These are phyloP conservation scores for Talaromyces proteolyticus DNA, from an alignment of 495 filamentous ascomycete genomes.

Conservation along the genomic window DNA sequence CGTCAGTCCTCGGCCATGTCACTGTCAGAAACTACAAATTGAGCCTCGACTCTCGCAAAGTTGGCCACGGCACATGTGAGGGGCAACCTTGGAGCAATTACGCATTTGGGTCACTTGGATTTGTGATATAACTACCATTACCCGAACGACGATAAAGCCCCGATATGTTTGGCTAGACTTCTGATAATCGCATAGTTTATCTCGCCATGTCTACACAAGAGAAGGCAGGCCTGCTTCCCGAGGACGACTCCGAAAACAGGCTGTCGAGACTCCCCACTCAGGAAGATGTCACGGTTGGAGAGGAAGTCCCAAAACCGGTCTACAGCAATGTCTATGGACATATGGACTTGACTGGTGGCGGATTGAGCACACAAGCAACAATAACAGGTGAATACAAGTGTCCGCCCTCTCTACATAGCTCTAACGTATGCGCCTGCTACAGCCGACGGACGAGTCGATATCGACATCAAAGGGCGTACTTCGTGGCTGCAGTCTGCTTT, in stretches of 20 bases:
- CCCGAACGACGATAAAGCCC: neutral
- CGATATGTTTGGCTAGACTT: neutral
- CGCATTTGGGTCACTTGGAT: neutral
- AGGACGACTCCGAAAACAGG: neutral
- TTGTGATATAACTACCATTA: neutral
- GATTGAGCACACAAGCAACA: constrained; percentile 3
- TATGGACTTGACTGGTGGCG: constrained; percentile 1
- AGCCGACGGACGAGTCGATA: constrained; percentile 68
- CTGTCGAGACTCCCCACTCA: neutral
- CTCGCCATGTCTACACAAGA: neutral
- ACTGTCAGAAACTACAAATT: no score
- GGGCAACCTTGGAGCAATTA: no score
- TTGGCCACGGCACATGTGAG: no score
- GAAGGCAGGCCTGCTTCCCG: neutral
- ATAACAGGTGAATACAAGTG: neutral
- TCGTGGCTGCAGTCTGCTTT: constrained; percentile 34
- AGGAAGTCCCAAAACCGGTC: neutral
- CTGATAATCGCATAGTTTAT: neutral
- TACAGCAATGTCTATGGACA: constrained; percentile 6
- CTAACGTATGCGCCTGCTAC: neutral
- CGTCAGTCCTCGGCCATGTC: no score
- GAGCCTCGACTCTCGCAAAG: no score
- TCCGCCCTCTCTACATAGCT: neutral
- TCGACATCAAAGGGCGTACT: constrained; percentile 65
- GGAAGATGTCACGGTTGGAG: constrained; percentile 1